Percentiles rank a stretch among this genome's conserved stretches.
These are phyloP conservation scores for Maudiozyma serrabonitensis DNA, from an alignment of 805 yeast species.

Conservation along the genomic window DNA sequence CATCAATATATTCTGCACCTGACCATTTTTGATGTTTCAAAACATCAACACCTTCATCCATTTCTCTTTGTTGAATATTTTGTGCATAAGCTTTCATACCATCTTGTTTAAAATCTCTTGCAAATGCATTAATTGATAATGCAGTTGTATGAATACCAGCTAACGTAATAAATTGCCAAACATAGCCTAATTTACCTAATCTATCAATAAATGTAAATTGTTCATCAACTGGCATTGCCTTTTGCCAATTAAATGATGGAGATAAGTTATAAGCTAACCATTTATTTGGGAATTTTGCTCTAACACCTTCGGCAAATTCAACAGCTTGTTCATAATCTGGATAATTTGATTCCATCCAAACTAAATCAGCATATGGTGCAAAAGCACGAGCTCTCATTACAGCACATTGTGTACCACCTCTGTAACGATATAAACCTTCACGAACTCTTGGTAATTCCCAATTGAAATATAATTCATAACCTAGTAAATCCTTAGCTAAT, in stretches of 20 bases:
- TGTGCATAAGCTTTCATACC: conserved; percentile 97
- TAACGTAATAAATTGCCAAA: conserved; percentile 95
- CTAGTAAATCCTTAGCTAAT: conserved; percentile 64
- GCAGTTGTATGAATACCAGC: conserved; percentile 97
- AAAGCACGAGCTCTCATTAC: conserved; percentile 92
- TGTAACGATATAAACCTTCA: conserved; percentile 94
- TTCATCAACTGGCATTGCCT: conserved; percentile 78
- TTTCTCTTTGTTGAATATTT: conserved; percentile 77
- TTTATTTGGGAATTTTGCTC: conserved; percentile 70
- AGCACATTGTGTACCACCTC: conserved; percentile 96
- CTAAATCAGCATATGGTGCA: conserved; percentile 89
- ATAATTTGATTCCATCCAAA: conserved; percentile 97
- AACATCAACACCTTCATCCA: conserved; percentile 82
- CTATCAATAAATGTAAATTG: conserved; percentile 86
- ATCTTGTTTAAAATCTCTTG: conserved; percentile 62
- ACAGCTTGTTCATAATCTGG: conserved; percentile 91
- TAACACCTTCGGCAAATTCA: conserved; percentile 90
- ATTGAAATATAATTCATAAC: conserved; percentile 78
- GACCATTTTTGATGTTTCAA: conserved; percentile 99
- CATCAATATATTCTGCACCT: conserved; percentile 94
- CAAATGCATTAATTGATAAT: conserved; percentile 76
- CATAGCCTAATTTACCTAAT: conserved; percentile 80
- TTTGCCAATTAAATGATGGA: conserved; percentile 97
- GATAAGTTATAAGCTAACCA: conserved; percentile 96
- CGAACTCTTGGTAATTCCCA: conserved; percentile 94